Evolutionary conservation across 139 green algal genomes (phyloP), one percentile per base, ranked within the genome.

Genomic region (Haematococcus sp.): DNA sequence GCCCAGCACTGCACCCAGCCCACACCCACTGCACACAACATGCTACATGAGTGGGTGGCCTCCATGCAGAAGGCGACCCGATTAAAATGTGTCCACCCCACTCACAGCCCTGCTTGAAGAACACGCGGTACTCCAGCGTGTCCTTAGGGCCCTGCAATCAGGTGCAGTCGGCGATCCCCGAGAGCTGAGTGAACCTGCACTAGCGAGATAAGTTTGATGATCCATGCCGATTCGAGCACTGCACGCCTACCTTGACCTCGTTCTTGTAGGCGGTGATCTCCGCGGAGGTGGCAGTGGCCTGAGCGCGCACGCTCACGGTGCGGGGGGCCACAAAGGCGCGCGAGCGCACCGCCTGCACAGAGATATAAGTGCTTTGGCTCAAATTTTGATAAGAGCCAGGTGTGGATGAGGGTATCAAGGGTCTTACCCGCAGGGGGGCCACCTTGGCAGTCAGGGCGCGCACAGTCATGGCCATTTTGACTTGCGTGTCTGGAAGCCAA

Each of bases 51-150:
- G 40, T 49, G 40, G 40, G 40, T 49, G 7, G 7, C 7, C 40
- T 11, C 40, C 40, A 49, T 49, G 40, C 40, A 49, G 11, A 11
- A 11, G 11, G 40, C 40, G 7, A 11, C 40, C 40, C 40, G 7
- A 11, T 49, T 44, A 20, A 4, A 23, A 40, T 66, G 27, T 66
- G 27, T 66, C 40, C 40, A 7, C n/a, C 3, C 61, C 20, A 59
- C 81, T 73, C 73, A 88, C 84, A 88, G 16, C 87, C 83, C 63
- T 92, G 76, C 73, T 94, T 83, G 71, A 96, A 86, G 77, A 95
- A 97, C 33, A 97, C 87, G 51, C 93, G 87, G 84, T 88, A 98
- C 30, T 98, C 94, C 59, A 93, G 65, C 52, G 77, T 85, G 70
- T 92, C 82, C 58, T 83, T 70, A 44, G 74, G 17, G 60, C 92